A percentile compares a stretch with the other conserved stretches of the same genome.
These are phyloP conservation scores for Jimgerdemannia lactiflua DNA, from an alignment of 192 early-diverging fungal genomes.

Conservation along the genomic window DNA sequence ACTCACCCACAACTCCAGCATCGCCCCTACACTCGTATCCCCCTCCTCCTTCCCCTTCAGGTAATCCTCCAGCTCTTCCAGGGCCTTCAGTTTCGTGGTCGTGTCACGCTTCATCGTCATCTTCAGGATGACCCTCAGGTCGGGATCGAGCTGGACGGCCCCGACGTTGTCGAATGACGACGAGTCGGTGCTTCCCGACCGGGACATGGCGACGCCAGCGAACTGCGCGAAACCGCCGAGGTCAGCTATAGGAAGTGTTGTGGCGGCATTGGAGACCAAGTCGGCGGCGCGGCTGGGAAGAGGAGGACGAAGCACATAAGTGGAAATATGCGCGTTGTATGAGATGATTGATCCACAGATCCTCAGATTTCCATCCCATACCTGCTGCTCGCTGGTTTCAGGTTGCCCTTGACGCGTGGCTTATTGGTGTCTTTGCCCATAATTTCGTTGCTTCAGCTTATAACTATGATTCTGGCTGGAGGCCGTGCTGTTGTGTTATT, in stretches of 20 bases:
- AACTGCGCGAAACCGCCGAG: conserved; percentile 70
- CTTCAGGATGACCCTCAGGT: conserved; percentile 75
- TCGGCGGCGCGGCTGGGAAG: conserved; percentile 60
- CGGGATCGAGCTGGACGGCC: conserved; percentile 26
- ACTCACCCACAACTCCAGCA: conserved; percentile 48
- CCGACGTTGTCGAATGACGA: conserved; percentile 24
- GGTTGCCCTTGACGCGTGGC: too few relatives aligned
- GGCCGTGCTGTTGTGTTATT: too few relatives aligned
- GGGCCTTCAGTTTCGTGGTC: conserved; percentile 81
- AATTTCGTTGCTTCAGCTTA: too few relatives aligned
- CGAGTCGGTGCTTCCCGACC: conserved; percentile 26
- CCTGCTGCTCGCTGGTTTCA: too few relatives aligned
- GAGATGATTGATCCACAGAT: too few relatives aligned
- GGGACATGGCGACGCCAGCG: conserved; percentile 29
- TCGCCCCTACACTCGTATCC: conserved; percentile 7
- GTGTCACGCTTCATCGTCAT: conserved; percentile 85
- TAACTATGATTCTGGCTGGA: too few relatives aligned
- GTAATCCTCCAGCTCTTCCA: conserved; percentile 78
- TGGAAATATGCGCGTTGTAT: not conserved
- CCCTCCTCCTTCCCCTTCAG: conserved; percentile 38
- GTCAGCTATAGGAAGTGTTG: conserved; percentile 38
- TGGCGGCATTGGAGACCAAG: conserved; percentile 28
- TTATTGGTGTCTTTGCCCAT: too few relatives aligned
- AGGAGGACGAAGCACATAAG: not conserved
- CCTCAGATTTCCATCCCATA: too few relatives aligned